Evolutionary conservation across 169 alveolate genomes (phyloP).

Genomic region (Besnoitia besnoiti): DNA sequence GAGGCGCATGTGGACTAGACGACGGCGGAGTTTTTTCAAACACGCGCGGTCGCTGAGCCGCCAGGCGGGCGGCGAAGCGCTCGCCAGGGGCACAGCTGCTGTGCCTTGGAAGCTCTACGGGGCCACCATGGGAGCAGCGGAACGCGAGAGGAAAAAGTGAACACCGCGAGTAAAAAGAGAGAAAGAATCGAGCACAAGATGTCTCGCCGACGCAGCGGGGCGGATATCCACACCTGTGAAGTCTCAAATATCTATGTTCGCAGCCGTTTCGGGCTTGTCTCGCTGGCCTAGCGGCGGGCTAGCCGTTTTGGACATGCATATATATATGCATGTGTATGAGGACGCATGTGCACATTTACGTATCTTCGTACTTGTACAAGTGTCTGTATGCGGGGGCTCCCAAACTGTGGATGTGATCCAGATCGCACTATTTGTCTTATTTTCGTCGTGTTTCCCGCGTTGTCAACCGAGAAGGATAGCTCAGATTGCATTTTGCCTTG

Average conservation of each 20-base stretch:
- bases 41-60: background rate
- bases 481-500: no score
- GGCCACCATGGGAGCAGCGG: background rate
- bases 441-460: no score
- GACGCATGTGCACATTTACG: background rate
- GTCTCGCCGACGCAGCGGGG: background rate
- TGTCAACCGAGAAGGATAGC: no score
- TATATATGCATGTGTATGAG: background rate
- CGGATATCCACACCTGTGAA: background rate
- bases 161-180: background rate
- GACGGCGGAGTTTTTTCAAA: background rate
- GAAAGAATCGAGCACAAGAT: background rate
- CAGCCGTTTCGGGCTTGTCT: background rate
- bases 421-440: no score
- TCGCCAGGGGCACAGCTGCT: background rate
- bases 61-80: background rate
- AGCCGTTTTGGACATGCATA: background rate
- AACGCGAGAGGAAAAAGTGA: background rate
- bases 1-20: background rate
- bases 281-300: background rate
- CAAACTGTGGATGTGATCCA: no score
- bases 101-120: constrained; percentile 29
- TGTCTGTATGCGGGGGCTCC: no score
- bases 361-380: no score
- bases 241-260: background rate